These are phyloP conservation scores for Trifolium dubium DNA, from an alignment of 306 rosid genomes.

Conservation along the genomic window DNA sequence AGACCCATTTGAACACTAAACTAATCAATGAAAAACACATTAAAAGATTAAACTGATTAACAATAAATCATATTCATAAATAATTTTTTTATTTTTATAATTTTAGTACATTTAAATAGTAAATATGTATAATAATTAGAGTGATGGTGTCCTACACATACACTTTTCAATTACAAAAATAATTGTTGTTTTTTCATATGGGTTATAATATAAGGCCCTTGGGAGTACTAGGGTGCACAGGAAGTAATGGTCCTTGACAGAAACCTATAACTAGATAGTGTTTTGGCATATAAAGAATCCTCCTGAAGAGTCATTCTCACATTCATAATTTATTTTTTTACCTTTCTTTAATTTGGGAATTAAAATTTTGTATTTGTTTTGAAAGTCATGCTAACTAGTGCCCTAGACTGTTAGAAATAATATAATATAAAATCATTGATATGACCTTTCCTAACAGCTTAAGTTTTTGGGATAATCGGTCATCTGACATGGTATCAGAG, in stretches of 20 bases:
- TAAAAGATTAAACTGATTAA: too few species aligned
- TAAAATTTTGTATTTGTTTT: not conserved
- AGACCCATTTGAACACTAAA: too few species aligned
- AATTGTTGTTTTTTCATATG: not conserved
- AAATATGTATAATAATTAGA: too few species aligned
- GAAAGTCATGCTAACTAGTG: too few species aligned
- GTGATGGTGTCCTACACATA: too few species aligned
- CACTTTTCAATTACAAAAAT: not conserved
- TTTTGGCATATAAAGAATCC: slow-evolving; percentile 36
- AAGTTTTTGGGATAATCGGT: too few species aligned
- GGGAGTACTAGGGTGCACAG: slow-evolving; percentile 34
- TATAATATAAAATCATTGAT: too few species aligned
- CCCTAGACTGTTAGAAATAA: too few species aligned
- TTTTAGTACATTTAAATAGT: too few species aligned
- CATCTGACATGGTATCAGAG: too few species aligned
- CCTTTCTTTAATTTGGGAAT: not conserved
- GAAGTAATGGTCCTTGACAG: slow-evolving; percentile 42
- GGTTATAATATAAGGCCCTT: not conserved
- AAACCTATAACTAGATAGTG: slow-evolving; percentile 33
- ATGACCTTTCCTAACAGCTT: too few species aligned
- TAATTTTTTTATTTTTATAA: not conserved
- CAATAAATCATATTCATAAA: not conserved
- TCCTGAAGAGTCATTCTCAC: slow-evolving; percentile 45
- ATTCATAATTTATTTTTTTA: not conserved
- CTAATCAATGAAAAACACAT: not conserved